Conservation (phyloP, 106 monocot species). For the Xerophyta viscosa region DNA sequence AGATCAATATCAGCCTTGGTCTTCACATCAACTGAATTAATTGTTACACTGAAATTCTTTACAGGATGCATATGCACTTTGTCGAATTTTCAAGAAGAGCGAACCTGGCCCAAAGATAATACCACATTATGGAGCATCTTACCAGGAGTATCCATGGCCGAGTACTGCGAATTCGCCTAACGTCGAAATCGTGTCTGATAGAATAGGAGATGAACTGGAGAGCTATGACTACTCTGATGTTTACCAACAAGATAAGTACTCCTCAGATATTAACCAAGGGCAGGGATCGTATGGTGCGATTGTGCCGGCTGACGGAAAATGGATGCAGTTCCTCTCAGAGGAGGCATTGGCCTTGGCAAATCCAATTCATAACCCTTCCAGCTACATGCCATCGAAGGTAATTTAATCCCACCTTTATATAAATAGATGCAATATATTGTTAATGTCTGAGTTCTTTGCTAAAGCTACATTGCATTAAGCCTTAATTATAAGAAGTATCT, state of each 20-base stretch:
- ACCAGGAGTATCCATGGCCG: slow-evolving; percentile 26
- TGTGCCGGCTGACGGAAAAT: slow-evolving; percentile 19
- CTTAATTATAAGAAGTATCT: no score
- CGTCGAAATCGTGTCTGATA: slow-evolving; percentile 27
- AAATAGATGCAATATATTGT: background rate
- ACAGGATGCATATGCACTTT: slow-evolving; percentile 80
- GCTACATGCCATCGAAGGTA: slow-evolving; percentile 73
- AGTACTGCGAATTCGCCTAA: slow-evolving; percentile 32
- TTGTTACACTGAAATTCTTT: no score
- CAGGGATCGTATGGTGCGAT: slow-evolving; percentile 1
- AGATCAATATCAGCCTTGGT: no score
- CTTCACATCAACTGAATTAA: no score
- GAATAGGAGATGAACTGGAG: slow-evolving; percentile 41
- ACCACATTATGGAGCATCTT: slow-evolving; percentile 54
- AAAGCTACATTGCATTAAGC: no score
- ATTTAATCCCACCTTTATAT: background rate
- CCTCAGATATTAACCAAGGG: slow-evolving; percentile 5
- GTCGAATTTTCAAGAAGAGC: slow-evolving; percentile 81
- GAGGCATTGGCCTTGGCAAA: slow-evolving; percentile 28
- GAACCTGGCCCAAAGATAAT: slow-evolving; percentile 76
- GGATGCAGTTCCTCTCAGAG: slow-evolving; percentile 77
- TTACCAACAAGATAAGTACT: slow-evolving; percentile 7
- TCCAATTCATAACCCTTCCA: slow-evolving; percentile 21
- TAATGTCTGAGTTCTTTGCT: no score
- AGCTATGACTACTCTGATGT: slow-evolving; percentile 7